Evolutionary conservation across 495 filamentous ascomycete species (phyloP), one percentile per base, ranked within the genome.

Genomic region (Astrothelium macrocarpum): DNA sequence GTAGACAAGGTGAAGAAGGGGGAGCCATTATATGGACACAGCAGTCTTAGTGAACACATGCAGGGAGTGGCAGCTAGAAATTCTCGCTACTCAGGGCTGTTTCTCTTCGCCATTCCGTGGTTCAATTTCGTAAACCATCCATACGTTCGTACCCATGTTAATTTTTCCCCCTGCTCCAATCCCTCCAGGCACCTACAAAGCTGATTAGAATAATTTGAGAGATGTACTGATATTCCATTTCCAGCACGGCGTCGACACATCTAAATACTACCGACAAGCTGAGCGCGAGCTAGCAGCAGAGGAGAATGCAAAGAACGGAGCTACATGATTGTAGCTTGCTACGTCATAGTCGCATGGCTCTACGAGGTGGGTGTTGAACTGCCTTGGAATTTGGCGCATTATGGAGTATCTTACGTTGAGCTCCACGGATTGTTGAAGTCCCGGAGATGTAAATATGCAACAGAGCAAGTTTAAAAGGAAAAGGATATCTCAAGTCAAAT

Each of bases 111-210:
- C 46, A 71, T 98, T 32, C 94, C 94, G 23, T 96, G 90, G 94
- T 89, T 95, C 80, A 98, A 98, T 79, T 84, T 97, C 75, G 93
- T 96, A 65, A 97, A 98, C 75, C 94, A 98, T 78, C 87, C 85
- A 69, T 90, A 87, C 76, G 85, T 87, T 72, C 70, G 74, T 68
- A 59, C 7, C 25, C 25, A 28, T 25, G 26, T 39, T 39, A 14
- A 5, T 39, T 39, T 39, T 39, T 39, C 34, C 34, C 34, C 34
- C 45, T 20, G 5, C 10, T 59, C 14, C 65, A 1, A 1, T 16
- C 36, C 36, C 36, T 42, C 9, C 9, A 10, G 36, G 36, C 9
- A 9, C 36, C 36, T 9, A 42, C 10, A 42, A 42, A 9, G 9
- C 36, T 9, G 11, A 25, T 18, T 14, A 9, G 11, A 53, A 20